Conservation (phyloP, 2,329 filamentous ascomycete species). For the Scopulariopsis brevicaulis region DNA sequence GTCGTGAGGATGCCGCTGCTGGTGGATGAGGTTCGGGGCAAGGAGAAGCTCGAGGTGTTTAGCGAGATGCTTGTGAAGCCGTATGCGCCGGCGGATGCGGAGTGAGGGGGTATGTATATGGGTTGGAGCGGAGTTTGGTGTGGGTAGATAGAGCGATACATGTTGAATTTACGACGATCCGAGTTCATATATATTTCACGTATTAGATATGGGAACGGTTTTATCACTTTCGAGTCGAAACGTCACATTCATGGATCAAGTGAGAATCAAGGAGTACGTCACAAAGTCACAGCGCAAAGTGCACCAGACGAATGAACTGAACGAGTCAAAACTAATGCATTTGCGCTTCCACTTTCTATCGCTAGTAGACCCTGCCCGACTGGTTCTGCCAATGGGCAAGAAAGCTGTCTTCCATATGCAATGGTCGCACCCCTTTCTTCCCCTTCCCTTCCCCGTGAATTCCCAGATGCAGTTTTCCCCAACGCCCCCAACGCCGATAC, state of each 20-base stretch:
- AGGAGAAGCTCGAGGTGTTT: constrained; percentile 86
- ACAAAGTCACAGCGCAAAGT: neutral
- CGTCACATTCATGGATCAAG: neutral
- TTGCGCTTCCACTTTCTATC: neutral
- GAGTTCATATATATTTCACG: neutral
- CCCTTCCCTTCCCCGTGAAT: neutral
- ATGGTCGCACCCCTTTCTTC: neutral
- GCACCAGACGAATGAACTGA: neutral
- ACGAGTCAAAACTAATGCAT: neutral
- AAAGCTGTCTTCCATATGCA: neutral
- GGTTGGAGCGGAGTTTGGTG: constrained; percentile 6
- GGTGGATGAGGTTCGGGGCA: constrained; percentile 90
- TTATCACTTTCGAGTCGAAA: neutral
- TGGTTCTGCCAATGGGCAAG: neutral
- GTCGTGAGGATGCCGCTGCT: constrained; percentile 96
- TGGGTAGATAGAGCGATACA: constrained; percentile 5
- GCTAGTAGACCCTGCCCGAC: neutral
- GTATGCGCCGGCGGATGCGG: constrained; percentile 50
- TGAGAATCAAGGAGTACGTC: neutral
- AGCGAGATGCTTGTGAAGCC: constrained; percentile 74
- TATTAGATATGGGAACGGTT: neutral
- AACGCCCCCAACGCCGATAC: neutral
- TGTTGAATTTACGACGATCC: neutral
- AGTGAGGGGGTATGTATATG: neutral
- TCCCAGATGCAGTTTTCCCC: neutral